These are phyloP conservation scores for Ensete ventricosum DNA, from an alignment of 176 grass and related monocot genomes.

Conservation along the genomic window DNA sequence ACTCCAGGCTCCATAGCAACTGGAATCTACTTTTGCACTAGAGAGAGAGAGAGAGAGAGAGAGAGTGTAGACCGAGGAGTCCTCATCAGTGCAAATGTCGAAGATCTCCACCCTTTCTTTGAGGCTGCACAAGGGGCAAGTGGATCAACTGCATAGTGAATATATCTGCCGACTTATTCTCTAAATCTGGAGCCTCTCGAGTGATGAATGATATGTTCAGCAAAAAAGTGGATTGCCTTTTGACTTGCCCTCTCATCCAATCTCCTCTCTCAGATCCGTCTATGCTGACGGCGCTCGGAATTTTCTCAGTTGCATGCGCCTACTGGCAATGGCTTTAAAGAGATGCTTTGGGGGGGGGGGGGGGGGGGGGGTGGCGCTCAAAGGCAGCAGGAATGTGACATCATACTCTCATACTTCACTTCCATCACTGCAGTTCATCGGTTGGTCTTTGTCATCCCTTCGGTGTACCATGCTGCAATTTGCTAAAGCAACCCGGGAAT, in stretches of 20 bases:
- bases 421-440: background rate
- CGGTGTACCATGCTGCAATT: background rate
- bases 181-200: constrained; percentile 56
- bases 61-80: constrained; percentile 15
- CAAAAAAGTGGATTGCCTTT: constrained; percentile 68
- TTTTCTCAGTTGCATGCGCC: too few species aligned
- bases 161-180: constrained; percentile 43
- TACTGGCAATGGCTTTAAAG: background rate
- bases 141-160: background rate
- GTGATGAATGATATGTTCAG: constrained; percentile 32
- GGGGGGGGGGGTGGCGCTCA: background rate
- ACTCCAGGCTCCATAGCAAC: constrained; percentile 30
- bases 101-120: constrained; percentile 21
- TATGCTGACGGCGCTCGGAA: background rate
- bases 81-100: constrained; percentile 45
- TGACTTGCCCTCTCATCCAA: constrained; percentile 31
- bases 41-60: constrained; percentile 14
- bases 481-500: background rate
- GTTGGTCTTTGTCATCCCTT: too few species aligned
- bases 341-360: background rate
- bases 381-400: background rate
- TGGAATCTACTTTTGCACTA: constrained; percentile 44
- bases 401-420: background rate
- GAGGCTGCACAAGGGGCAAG: constrained; percentile 36
- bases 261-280: background rate